Base-by-base conservation (phyloP, 768 basidiomycete genomes). In the Amanita rubescens region DNA sequence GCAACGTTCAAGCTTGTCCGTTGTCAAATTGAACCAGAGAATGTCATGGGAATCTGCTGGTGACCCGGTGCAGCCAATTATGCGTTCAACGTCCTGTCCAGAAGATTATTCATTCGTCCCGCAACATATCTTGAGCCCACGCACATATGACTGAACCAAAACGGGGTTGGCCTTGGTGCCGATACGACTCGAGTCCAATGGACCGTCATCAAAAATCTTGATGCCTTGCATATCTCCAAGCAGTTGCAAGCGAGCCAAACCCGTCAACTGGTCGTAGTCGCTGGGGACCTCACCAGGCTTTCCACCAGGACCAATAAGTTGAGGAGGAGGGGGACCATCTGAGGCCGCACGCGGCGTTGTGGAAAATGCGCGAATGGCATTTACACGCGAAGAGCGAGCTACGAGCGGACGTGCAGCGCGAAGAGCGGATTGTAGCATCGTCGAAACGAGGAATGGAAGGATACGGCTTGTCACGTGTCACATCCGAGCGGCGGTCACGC, bases 1-100 rank as follows among this genome's bases (percentile, higher is more conserved):
- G 82, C 94, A 97, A 66, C 94, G 87, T 58, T 76, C 74, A 59
- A 78, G 75, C 69, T 84, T 82, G 62, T 86, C 76, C 61, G 81
- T 77, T 55, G 69, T 76, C 61, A 89, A 58, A 56, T 65, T 78
- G 67, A 93, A 82, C 94, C 94, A 97, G 62, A 84, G 75, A 51
- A 94, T 77, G 62, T 97, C 92, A 72, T 97, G 95, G 32, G 93
- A 94, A 71, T 98, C 95, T 42, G 88, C 90, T 9, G 95, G 95
- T 63, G 79, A 84, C 49, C 95, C 95, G 38, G 95, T 94, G 78
- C 94, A 98, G 43, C 95, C 95, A 65, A 98, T 75, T 53, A 90
- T 80, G 56, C 95, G 91, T 58, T 85, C 81, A 34, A 79, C 72
- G 58, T 87, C 87, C 93, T 94, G 54, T 37, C 34, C 54, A 43